These are phyloP conservation scores for Paxillus ammoniavirescens DNA, from an alignment of 768 basidiomycete species.

Conservation along the genomic window DNA sequence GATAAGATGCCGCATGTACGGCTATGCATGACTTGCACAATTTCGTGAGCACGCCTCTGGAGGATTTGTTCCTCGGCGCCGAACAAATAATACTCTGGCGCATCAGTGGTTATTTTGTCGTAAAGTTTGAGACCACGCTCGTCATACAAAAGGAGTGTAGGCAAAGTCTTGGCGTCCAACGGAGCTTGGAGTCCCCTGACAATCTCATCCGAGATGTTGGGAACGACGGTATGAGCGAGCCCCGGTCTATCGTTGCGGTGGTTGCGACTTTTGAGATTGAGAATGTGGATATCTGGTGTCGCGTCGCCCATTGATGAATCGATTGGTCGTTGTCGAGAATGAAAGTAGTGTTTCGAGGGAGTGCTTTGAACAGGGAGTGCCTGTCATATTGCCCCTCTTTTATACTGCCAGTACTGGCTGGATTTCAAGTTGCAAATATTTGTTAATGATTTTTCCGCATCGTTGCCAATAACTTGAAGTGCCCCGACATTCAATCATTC, in stretches of 20 bases:
- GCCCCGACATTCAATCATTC: no score
- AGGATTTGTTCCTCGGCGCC: constrained; percentile 85
- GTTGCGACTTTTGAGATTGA: constrained; percentile 44
- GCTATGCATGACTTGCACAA: constrained; percentile 69
- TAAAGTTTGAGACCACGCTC: constrained; percentile 83
- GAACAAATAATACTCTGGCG: constrained; percentile 88
- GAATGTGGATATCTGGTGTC: constrained; percentile 36
- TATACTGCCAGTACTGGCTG: background rate
- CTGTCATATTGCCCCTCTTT: background rate
- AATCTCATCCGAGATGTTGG: constrained; percentile 47
- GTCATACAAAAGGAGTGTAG: constrained; percentile 85
- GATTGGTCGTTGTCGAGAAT: background rate
- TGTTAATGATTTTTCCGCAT: no score
- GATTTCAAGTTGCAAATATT: background rate
- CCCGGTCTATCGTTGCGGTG: background rate
- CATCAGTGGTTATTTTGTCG: constrained; percentile 79
- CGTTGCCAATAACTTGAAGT: no score
- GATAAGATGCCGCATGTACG: constrained; percentile 26
- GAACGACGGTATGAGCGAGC: constrained; percentile 26
- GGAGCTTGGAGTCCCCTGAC: constrained; percentile 55
- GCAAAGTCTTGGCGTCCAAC: constrained; percentile 58
- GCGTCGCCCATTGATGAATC: background rate
- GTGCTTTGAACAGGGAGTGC: background rate
- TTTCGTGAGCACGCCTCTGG: constrained; percentile 66
- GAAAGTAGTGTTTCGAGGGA: background rate